Base-by-base conservation (phyloP, 2,329 filamentous ascomycete species). In the Claviceps quebecensis region DNA sequence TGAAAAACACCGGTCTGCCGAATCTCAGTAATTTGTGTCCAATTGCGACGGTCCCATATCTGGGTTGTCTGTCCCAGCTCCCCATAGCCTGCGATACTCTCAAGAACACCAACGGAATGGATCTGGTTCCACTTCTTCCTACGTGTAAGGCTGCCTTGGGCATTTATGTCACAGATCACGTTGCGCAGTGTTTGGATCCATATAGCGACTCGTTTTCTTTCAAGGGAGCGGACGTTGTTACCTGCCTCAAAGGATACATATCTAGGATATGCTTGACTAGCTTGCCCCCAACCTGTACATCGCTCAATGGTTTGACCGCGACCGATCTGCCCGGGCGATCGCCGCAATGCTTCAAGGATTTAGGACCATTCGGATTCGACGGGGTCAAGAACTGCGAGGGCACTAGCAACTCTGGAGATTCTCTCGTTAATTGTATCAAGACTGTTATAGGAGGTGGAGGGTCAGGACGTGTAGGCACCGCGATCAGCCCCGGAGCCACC, bases 221-320 rank as follows among this genome's bases (percentile, higher is more conserved):
- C 1, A 22, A 49, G 45, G 55, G 55, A 34, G 5, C 3, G 1
- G 37, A 40, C 22, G 19, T 55, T 6, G 34, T 54, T 16, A 37
- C 47, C 8, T 57, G 56, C 49, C 39, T 57, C 16, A 7, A 29
- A 9, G 43, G 37, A 8, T 7, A 29, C 1, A n/a, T 55, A 13
- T 1, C 19, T 11, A 11, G 7, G 5, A 9, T 43, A 29, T 58
- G 56, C 39, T 48, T 56, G 26, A 45, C 40, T 4, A 23, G 8
- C 6, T 52, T 58, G 13, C 56, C 56, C 1, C 6, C 37, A 2
- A 17, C 50, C 2, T 58, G 56, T 48, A 38, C 17, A 6, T 23
- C n/a, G 3, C 51, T 58, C 5, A 13, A 8, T 8, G 36, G n/a
- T 5, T 17, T 48, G 36, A 38, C n/a, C 9, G 34, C 6, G 9